phyloP scores from a whole-genome alignment of 140 eudicot species.

The Anethum foeniculum region DNA sequence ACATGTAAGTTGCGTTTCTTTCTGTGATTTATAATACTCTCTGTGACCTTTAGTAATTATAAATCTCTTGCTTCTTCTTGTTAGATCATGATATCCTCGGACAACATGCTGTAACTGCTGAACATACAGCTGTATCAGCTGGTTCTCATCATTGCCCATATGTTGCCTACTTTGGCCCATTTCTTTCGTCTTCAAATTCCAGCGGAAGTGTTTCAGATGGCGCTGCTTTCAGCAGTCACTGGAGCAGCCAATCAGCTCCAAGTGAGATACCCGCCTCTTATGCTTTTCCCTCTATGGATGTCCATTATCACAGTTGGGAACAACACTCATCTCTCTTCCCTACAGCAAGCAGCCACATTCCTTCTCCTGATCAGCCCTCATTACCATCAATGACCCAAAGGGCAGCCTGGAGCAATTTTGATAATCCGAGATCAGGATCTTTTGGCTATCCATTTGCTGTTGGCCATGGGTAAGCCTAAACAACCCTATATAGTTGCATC shows the following conservation, averaged over 20 bases:
- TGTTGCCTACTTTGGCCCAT: constrained; percentile 73
- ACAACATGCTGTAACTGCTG: constrained; percentile 70
- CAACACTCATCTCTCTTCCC: constrained; percentile 42
- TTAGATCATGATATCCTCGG: constrained; percentile 81
- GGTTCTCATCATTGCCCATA: constrained; percentile 81
- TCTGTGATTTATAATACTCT: constrained; percentile 3
- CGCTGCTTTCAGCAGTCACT: constrained; percentile 46
- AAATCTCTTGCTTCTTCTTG: constrained; percentile 7
- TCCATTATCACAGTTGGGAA: constrained; percentile 68
- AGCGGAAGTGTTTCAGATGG: constrained; percentile 56
- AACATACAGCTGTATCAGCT: constrained; percentile 72
- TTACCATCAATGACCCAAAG: constrained; percentile 52
- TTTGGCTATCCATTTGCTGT: constrained; percentile 59
- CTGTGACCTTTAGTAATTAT: constrained; percentile 9
- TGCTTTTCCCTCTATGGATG: constrained; percentile 65
- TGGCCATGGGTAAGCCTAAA: constrained; percentile 65
- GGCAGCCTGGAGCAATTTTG: constrained; percentile 43
- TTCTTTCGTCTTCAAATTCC: constrained; percentile 72
- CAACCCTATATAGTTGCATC: neutral
- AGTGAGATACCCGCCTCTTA: constrained; percentile 64
- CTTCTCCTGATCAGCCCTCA: constrained; percentile 50
- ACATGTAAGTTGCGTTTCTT: constrained; percentile 54
- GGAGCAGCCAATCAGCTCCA: constrained; percentile 60
- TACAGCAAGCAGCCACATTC: constrained; percentile 37
- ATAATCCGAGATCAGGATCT: constrained; percentile 50